phyloP scores from a whole-genome alignment of 148 eudicot genomes.

The Vaccinium macrocarpon region DNA sequence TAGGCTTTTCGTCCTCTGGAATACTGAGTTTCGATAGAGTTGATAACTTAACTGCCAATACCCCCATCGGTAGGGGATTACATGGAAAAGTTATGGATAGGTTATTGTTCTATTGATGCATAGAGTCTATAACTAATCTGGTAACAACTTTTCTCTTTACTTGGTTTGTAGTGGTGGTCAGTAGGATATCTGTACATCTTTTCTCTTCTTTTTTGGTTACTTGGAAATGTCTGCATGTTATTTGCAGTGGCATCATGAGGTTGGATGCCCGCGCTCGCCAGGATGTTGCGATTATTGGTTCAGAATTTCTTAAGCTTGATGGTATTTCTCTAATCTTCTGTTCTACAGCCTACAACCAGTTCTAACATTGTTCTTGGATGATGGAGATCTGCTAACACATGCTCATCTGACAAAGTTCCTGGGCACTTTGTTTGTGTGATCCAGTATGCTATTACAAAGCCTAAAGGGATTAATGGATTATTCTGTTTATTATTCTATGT shows the following conservation, averaged over 20 bases:
- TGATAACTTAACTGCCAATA: background rate
- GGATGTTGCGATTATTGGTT: slow-evolving; percentile 83
- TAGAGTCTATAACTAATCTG: background rate
- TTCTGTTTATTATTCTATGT: background rate
- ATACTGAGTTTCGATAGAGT: background rate
- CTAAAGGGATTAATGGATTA: background rate
- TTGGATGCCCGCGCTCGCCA: slow-evolving; percentile 95
- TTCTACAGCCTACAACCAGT: background rate
- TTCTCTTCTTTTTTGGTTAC: background rate
- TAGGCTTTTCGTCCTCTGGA: background rate
- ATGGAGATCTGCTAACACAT: background rate
- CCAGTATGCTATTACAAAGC: background rate
- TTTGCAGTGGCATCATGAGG: slow-evolving; percentile 63
- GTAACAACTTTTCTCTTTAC: background rate
- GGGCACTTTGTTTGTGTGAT: background rate
- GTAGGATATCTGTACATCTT: background rate
- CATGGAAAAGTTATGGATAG: background rate
- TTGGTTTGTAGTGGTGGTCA: slow-evolving; percentile 1
- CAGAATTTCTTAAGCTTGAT: slow-evolving; percentile 86
- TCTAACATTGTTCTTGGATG: background rate
- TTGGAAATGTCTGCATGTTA: slow-evolving; percentile 13
- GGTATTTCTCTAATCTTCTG: slow-evolving; percentile 39
- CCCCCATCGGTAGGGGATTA: background rate
- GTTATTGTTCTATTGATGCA: background rate
- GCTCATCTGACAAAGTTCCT: background rate